Evolutionary conservation across 139 green algal genomes (phyloP).

Genomic region (Chlorella sp.): DNA sequence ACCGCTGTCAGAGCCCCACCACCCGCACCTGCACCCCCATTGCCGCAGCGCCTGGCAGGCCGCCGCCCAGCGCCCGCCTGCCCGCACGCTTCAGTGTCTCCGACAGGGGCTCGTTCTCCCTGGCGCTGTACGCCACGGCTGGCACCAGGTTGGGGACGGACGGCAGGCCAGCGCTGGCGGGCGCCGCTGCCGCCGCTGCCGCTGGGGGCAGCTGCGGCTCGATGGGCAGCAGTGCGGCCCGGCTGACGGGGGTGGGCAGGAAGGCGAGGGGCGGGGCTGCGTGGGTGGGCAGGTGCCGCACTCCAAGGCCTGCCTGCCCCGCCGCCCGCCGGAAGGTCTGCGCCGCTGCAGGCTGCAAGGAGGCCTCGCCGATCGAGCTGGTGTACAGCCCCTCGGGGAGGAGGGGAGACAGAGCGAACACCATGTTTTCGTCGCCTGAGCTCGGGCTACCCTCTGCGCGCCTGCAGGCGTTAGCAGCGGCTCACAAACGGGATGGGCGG

Average conservation of each 20-base stretch:
- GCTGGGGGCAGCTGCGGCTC: not conserved
- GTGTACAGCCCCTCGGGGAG: not conserved
- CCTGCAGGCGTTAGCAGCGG: no score
- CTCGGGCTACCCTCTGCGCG: no score
- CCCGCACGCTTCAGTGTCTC: conserved; percentile 76
- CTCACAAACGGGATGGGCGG: no score
- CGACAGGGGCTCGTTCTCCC: conserved; percentile 49
- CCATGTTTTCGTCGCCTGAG: no score
- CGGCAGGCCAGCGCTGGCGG: not conserved
- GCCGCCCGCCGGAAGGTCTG: no score
- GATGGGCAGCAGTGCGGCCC: not conserved
- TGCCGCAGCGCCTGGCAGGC: conserved; percentile 81
- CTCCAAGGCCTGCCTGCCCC: no score
- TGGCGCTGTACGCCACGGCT: conserved; percentile 33
- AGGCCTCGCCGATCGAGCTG: not conserved
- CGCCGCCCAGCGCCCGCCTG: conserved; percentile 79
- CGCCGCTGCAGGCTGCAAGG: not conserved
- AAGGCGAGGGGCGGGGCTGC: not conserved
- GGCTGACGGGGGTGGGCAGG: not conserved
- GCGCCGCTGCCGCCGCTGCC: not conserved
- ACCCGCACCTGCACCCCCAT: conserved; percentile 76
- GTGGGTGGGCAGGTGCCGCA: not conserved
- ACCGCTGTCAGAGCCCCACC: no score
- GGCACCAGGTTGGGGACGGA: conserved; percentile 23
- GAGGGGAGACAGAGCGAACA: no score